Percentiles rank a stretch among this genome's conserved stretches.
Evolutionary conservation across 179 eudicot species (phyloP).

Genomic region (Silene vulgaris): DNA sequence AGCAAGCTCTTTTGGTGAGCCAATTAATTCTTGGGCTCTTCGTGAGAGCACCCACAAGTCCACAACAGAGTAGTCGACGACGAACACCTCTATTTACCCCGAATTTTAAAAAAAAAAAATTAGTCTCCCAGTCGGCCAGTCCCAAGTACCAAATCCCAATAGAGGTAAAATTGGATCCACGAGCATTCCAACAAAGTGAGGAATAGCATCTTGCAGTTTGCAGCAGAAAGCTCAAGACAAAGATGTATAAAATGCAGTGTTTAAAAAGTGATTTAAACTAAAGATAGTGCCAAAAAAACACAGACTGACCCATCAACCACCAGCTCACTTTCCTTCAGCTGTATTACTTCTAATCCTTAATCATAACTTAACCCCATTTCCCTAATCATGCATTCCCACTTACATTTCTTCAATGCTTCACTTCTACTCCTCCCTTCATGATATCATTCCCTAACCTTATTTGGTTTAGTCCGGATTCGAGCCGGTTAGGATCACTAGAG

Average conservation of each 20-base stretch:
- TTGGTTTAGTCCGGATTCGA: too few species aligned
- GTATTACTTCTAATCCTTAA: neutral
- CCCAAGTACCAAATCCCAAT: too few species aligned
- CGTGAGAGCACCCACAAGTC: too few species aligned
- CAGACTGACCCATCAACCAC: constrained; percentile 11
- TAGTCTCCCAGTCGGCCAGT: too few species aligned
- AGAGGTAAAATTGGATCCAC: too few species aligned
- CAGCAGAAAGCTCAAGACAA: constrained; percentile 8
- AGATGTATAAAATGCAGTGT: neutral
- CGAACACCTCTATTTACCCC: too few species aligned
- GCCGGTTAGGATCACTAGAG: too few species aligned
- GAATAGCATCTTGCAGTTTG: constrained; percentile 3
- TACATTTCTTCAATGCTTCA: constrained; percentile 18
- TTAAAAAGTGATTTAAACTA: neutral
- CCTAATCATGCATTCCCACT: constrained; percentile 16
- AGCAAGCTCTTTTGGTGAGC: too few species aligned
- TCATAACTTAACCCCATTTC: constrained; percentile 23
- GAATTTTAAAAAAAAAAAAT: too few species aligned
- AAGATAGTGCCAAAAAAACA: constrained; percentile 6
- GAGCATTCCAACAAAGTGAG: neutral
- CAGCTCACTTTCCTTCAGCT: constrained; percentile 8
- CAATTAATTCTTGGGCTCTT: too few species aligned
- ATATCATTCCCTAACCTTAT: neutral
- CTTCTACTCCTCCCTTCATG: constrained; percentile 21
- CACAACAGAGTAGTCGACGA: too few species aligned